Conservation (phyloP, 495 filamentous ascomycete genomes). For the Aspergillus sparsus region DNA sequence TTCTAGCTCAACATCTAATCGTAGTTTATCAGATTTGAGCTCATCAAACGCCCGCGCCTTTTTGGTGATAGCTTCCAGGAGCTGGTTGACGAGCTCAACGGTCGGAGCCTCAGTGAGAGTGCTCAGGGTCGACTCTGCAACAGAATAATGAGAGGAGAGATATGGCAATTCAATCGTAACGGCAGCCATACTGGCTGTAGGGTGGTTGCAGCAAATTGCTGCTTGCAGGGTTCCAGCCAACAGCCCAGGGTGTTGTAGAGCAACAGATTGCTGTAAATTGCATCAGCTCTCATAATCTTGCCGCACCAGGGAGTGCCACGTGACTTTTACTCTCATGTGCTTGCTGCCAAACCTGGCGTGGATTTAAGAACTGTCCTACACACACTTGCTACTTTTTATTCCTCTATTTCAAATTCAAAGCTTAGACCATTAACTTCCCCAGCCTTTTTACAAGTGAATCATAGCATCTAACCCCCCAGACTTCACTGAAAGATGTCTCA, state of each 20-base stretch:
- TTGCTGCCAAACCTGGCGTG: not conserved
- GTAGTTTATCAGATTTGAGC: slow-evolving; percentile 78
- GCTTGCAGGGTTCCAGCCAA: slow-evolving; percentile 15
- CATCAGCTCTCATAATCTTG: slow-evolving; percentile 11
- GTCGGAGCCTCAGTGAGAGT: slow-evolving; percentile 72
- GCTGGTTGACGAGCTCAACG: slow-evolving; percentile 66
- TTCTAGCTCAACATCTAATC: slow-evolving; percentile 88
- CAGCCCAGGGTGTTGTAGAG: slow-evolving; percentile 16
- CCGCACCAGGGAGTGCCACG: slow-evolving; percentile 11
- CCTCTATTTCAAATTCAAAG: not conserved
- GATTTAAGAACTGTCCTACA: not conserved
- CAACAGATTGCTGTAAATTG: slow-evolving; percentile 14
- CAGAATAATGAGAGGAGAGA: slow-evolving; percentile 70
- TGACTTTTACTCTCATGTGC: slow-evolving; percentile 8
- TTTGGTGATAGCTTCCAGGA: slow-evolving; percentile 65
- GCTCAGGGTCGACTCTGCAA: slow-evolving; percentile 67
- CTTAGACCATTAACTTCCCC: not conserved
- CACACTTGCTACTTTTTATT: not conserved
- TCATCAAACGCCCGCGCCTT: slow-evolving; percentile 81
- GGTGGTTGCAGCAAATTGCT: slow-evolving; percentile 25
- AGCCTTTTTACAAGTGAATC: not conserved
- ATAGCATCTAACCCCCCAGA: not conserved
- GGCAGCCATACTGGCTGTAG: slow-evolving; percentile 64
- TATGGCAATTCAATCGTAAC: slow-evolving; percentile 73
- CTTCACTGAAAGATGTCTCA: not conserved